Evolutionary conservation across 2,329 filamentous ascomycete genomes (phyloP).

Genomic region (Penicillium sp.): DNA sequence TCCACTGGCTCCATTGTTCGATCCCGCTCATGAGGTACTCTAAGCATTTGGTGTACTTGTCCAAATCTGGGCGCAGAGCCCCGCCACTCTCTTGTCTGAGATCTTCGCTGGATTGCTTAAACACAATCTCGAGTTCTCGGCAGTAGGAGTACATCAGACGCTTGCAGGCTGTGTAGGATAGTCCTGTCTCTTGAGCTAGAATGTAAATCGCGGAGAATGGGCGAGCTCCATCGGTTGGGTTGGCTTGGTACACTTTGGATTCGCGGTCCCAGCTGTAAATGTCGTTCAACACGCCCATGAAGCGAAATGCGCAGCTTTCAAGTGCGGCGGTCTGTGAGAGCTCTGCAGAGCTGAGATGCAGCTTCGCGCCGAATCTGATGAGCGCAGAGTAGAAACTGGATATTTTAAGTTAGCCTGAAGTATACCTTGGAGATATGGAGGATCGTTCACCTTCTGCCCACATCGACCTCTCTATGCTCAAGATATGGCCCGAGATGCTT

Average conservation of each 20-base stretch:
- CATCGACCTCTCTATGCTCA: slow-evolving; percentile 12
- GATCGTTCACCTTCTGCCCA: slow-evolving; percentile 13
- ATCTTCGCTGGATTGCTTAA: slow-evolving; percentile 5
- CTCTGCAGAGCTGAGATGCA: slow-evolving; percentile 8
- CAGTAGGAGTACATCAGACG: slow-evolving; percentile 17
- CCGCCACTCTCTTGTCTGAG: neutral
- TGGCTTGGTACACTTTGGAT: slow-evolving; percentile 13
- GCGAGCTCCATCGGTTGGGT: slow-evolving; percentile 11
- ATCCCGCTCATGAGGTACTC: slow-evolving; percentile 20
- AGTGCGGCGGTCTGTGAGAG: slow-evolving; percentile 5
- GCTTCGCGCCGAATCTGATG: slow-evolving; percentile 16
- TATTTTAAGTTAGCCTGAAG: neutral
- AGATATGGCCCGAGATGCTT: slow-evolving; percentile 16
- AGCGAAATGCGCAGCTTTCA: slow-evolving; percentile 16
- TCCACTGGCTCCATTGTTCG: slow-evolving; percentile 20
- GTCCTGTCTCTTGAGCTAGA: slow-evolving; percentile 14
- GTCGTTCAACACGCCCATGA: slow-evolving; percentile 18
- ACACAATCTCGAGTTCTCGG: slow-evolving; percentile 15
- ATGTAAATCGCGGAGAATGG: slow-evolving; percentile 18
- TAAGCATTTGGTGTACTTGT: slow-evolving; percentile 13
- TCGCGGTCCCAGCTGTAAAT: slow-evolving; percentile 21
- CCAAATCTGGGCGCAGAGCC: slow-evolving; percentile 6
- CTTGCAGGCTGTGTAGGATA: slow-evolving; percentile 16
- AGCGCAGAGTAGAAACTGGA: slow-evolving; percentile 17
- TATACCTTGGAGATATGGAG: neutral